Conservation (phyloP, 2,329 filamentous ascomycete species). For the Paecilomyces sp. region DNA sequence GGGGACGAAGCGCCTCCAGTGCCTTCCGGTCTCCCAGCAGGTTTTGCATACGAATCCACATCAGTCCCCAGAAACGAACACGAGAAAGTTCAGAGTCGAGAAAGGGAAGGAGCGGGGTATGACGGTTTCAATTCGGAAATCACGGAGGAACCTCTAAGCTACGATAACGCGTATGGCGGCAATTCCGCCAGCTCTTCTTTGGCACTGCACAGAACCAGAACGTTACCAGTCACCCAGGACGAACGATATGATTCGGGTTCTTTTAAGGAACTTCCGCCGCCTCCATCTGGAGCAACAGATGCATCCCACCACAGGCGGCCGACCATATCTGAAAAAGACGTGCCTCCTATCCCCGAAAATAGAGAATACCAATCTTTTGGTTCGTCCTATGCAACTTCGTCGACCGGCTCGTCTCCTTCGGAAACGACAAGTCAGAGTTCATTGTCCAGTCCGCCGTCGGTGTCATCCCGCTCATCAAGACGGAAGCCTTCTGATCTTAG, state of each 20-base stretch:
- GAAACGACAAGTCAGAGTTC: constrained; percentile 56
- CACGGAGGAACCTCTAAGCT: constrained; percentile 6
- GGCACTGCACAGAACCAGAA: constrained; percentile 7
- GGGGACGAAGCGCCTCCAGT: constrained; percentile 26
- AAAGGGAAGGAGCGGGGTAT: constrained; percentile 15
- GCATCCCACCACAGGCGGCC: constrained; percentile 3
- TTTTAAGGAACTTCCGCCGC: not conserved
- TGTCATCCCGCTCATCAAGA: constrained; percentile 19
- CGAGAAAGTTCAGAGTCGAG: constrained; percentile 13
- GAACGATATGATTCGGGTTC: not conserved
- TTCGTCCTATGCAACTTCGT: constrained; percentile 48
- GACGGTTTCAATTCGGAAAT: constrained; percentile 25
- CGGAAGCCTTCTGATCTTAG: constrained; percentile 23
- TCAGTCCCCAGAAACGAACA: constrained; percentile 16
- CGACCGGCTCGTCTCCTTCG: constrained; percentile 56
- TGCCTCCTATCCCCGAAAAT: not conserved
- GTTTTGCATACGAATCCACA: constrained; percentile 12
- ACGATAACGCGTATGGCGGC: constrained; percentile 1
- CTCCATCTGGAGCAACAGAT: constrained; percentile 1
- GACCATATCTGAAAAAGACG: not conserved
- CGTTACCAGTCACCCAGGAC: constrained; percentile 4
- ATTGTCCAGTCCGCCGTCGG: constrained; percentile 50
- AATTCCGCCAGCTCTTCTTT: not conserved
- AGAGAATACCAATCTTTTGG: not conserved
- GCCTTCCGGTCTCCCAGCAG: constrained; percentile 18